Conservation (phyloP, 2,329 filamentous ascomycete genomes). For the Alternaria sp. region DNA sequence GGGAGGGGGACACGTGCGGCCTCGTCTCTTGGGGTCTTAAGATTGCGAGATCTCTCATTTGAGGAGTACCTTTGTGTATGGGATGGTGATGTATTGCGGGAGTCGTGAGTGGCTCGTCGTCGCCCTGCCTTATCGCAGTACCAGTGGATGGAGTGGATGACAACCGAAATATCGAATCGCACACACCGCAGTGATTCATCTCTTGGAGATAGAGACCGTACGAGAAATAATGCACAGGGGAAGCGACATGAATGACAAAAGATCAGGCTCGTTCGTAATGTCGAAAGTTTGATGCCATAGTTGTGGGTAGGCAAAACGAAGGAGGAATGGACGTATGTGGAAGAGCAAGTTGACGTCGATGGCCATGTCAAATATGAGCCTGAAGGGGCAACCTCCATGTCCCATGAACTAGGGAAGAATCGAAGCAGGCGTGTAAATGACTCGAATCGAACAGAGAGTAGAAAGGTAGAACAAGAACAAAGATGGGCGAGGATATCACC, state of each 20-base stretch:
- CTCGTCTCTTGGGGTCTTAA: background rate
- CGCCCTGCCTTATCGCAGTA: background rate
- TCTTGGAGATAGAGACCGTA: background rate
- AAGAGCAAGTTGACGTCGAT: background rate
- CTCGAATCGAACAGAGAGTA: background rate
- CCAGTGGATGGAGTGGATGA: background rate
- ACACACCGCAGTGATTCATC: background rate
- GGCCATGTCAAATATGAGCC: background rate
- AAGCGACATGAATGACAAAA: background rate
- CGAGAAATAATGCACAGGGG: fast-evolving
- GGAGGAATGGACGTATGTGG: background rate
- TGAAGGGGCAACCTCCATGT: background rate
- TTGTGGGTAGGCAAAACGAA: background rate
- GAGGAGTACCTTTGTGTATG: background rate
- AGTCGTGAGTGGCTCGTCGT: background rate
- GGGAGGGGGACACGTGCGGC: background rate
- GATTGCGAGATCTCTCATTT: background rate
- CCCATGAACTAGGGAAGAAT: background rate
- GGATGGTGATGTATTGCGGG: background rate
- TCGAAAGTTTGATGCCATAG: background rate
- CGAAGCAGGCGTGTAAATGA: background rate
- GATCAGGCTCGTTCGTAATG: background rate
- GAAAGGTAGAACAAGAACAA: background rate
- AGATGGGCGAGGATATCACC: background rate
- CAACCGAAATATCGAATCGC: background rate